phyloP scores from a whole-genome alignment of 441 rosid species.

The Iberis amara region DNA sequence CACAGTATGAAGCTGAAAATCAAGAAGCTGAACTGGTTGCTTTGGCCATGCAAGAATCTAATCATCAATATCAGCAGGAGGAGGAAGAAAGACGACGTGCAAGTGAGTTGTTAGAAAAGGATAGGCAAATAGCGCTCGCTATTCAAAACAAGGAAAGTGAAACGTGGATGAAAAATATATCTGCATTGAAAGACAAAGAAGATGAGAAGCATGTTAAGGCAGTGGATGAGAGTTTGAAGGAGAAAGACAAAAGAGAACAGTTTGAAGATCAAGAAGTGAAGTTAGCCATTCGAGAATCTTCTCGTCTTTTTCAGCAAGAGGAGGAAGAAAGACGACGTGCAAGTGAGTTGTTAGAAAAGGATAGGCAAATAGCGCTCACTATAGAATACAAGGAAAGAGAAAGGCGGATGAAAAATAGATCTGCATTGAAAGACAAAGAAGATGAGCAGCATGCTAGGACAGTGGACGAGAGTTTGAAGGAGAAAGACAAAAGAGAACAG shows the following conservation, averaged over 20 bases:
- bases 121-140: conserved; percentile 15
- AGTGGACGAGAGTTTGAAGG: not conserved
- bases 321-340: conserved; percentile 1
- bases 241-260: not conserved
- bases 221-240: not conserved
- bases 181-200: conserved; percentile 9
- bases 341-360: conserved; percentile 14
- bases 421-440: conserved; percentile 9
- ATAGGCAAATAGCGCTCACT: conserved; percentile 14
- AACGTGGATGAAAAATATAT: not conserved
- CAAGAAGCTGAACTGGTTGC: not conserved
- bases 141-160: conserved; percentile 2
- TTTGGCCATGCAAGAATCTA: conserved; percentile 4
- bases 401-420: not conserved
- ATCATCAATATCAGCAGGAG: not conserved
- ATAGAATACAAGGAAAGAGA: conserved; percentile 2
- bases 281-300: conserved; percentile 2
- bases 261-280: too few species aligned
- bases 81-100: conserved; percentile 1
- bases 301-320: conserved; percentile 1
- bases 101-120: conserved; percentile 9
- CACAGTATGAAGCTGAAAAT: not conserved
- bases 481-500: not conserved
- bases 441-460: not conserved
- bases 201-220: not conserved